These are phyloP conservation scores for Alternaria sp. DNA, from an alignment of 2,329 filamentous ascomycete genomes.

Conservation along the genomic window DNA sequence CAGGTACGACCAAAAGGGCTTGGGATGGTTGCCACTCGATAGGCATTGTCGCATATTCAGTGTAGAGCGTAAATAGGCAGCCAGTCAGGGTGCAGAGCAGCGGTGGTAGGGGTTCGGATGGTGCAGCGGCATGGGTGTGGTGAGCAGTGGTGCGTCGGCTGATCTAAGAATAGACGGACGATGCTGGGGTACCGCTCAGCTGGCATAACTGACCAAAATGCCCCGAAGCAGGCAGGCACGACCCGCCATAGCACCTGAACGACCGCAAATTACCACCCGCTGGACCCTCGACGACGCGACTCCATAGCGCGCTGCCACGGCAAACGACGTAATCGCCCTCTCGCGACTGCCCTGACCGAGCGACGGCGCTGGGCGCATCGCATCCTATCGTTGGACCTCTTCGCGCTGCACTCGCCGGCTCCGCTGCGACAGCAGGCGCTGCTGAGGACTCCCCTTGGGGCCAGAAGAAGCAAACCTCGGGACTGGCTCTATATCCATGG, in stretches of 20 bases:
- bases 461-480: neutral
- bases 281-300: slow-evolving; percentile 21
- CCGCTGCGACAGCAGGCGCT: slow-evolving; percentile 18
- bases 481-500: slow-evolving; percentile 14
- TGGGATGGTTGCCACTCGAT: neutral
- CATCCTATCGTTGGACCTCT: slow-evolving; percentile 31
- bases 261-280: slow-evolving; percentile 37
- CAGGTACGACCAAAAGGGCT: neutral
- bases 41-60: slow-evolving; percentile 4
- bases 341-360: slow-evolving; percentile 4
- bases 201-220: slow-evolving; percentile 32
- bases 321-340: slow-evolving; percentile 9
- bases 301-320: slow-evolving; percentile 11
- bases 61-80: slow-evolving; percentile 4
- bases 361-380: slow-evolving; percentile 37
- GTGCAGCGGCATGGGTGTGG: slow-evolving; percentile 19
- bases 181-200: slow-evolving; percentile 16
- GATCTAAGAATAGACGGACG: slow-evolving; percentile 24
- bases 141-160: slow-evolving; percentile 9
- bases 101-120: slow-evolving; percentile 10
- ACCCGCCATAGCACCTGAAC: slow-evolving; percentile 25
- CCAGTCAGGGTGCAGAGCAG: slow-evolving; percentile 5
- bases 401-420: slow-evolving; percentile 26
- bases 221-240: slow-evolving; percentile 29
- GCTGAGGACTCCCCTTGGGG: neutral